phyloP scores from a whole-genome alignment of 768 basidiomycete genomes.

The Symmetrospora coprosmae region DNA sequence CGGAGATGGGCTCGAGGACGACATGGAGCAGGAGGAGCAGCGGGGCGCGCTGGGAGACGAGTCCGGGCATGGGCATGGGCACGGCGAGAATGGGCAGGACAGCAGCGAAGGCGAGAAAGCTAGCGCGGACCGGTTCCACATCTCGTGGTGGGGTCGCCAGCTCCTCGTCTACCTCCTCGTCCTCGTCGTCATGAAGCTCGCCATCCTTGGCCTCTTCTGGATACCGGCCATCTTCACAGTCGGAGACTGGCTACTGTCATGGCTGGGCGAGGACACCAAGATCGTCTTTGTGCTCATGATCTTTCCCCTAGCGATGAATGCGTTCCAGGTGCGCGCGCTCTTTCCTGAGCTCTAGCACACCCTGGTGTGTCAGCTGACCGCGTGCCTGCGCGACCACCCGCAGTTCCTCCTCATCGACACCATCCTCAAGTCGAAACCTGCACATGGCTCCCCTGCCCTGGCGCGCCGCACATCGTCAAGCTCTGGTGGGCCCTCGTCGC shows the following conservation, averaged over 20 bases:
- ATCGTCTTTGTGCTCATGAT: constrained; percentile 59
- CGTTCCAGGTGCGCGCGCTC: constrained; percentile 20
- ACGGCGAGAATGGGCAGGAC: no score
- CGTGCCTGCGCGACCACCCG: no score
- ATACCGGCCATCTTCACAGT: constrained; percentile 56
- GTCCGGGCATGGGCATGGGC: no score
- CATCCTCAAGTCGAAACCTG: constrained; percentile 52
- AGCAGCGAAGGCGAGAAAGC: no score
- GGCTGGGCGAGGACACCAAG: constrained; percentile 45
- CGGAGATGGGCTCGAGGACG: no score
- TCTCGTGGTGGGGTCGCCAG: constrained; percentile 38
- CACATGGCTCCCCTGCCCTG: no score
- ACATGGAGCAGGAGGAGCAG: no score
- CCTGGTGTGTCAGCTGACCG: constrained; percentile 47
- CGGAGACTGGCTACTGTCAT: constrained; percentile 78
- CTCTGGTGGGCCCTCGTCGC: no score
- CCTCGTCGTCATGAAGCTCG: constrained; percentile 74
- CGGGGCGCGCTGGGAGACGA: no score
- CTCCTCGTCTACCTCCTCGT: constrained; percentile 61
- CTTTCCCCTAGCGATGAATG: constrained; percentile 49
- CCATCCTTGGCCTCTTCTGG: constrained; percentile 59
- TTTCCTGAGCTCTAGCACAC: constrained; percentile 40
- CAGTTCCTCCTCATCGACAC: constrained; percentile 95
- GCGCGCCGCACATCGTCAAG: no score
- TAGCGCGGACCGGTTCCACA: constrained; percentile 17